Evolutionary conservation across 179 eudicot species (phyloP).

Genomic region (Spergularia azorica): DNA sequence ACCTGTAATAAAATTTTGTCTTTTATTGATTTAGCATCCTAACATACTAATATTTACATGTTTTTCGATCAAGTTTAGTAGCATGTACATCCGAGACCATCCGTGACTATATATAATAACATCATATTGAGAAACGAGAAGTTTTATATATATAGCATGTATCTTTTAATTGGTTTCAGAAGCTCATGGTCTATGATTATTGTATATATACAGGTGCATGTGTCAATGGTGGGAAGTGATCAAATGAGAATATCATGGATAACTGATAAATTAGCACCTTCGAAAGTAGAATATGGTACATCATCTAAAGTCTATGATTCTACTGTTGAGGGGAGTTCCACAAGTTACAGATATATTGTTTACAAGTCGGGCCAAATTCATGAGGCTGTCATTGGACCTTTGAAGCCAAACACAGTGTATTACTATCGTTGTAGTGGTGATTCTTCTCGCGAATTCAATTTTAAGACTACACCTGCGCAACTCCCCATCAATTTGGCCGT

Average conservation of each 20-base stretch:
- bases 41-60: too few relatives aligned
- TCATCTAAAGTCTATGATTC: slow-evolving; percentile 44
- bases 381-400: slow-evolving; percentile 62
- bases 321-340: slow-evolving; percentile 39
- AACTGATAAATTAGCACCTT: slow-evolving; percentile 44
- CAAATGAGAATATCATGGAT: slow-evolving; percentile 83
- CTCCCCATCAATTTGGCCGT: slow-evolving; percentile 66
- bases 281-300: slow-evolving; percentile 57
- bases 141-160: too few relatives aligned
- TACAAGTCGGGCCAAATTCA: slow-evolving; percentile 67
- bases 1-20: too few relatives aligned
- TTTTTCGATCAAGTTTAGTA: too few relatives aligned
- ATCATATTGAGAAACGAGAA: neutral
- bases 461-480: slow-evolving; percentile 63
- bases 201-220: slow-evolving; percentile 54
- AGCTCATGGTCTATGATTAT: neutral
- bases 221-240: slow-evolving; percentile 63
- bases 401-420: slow-evolving; percentile 52
- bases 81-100: too few relatives aligned
- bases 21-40: too few relatives aligned
- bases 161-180: too few relatives aligned
- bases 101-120: neutral
- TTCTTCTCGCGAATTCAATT: slow-evolving; percentile 45
- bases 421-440: slow-evolving; percentile 57
- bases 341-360: slow-evolving; percentile 35